phyloP scores from a whole-genome alignment of 148 eudicot species.

The Limonium bicolor region DNA sequence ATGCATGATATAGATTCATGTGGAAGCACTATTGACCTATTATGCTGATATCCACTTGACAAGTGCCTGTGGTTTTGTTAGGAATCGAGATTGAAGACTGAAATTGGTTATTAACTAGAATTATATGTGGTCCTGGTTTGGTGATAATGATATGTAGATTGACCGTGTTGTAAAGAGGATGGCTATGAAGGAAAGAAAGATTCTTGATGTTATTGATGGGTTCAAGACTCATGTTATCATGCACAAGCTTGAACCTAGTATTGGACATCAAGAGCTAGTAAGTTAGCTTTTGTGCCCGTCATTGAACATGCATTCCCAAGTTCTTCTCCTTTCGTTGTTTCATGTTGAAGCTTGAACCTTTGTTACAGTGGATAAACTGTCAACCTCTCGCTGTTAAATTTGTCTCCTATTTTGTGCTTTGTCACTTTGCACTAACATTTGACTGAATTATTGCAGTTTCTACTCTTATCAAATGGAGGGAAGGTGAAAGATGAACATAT shows the following conservation, averaged over 20 bases:
- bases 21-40: not conserved
- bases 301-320: not conserved
- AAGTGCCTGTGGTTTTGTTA: no score
- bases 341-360: not conserved
- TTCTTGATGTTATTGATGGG: constrained; percentile 65
- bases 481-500: constrained; percentile 81
- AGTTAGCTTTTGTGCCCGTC: constrained; percentile 10
- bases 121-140: no score
- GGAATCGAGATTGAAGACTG: no score
- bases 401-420: not conserved
- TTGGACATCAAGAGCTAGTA: constrained; percentile 85
- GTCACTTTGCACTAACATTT: not conserved
- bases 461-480: constrained; percentile 58
- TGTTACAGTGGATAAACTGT: not conserved
- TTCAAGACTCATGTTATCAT: constrained; percentile 57
- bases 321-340: not conserved
- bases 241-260: constrained; percentile 73
- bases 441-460: constrained; percentile 32
- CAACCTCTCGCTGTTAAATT: not conserved
- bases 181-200: constrained; percentile 36
- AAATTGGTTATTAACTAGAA: no score
- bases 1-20: not conserved
- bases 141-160: constrained; percentile 37
- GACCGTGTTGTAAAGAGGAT: constrained; percentile 44
- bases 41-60: no score